Percentiles rank a stretch among this genome's conserved stretches.
Evolutionary conservation across 306 rosid species (phyloP).

Genomic region (Prunus persica): DNA sequence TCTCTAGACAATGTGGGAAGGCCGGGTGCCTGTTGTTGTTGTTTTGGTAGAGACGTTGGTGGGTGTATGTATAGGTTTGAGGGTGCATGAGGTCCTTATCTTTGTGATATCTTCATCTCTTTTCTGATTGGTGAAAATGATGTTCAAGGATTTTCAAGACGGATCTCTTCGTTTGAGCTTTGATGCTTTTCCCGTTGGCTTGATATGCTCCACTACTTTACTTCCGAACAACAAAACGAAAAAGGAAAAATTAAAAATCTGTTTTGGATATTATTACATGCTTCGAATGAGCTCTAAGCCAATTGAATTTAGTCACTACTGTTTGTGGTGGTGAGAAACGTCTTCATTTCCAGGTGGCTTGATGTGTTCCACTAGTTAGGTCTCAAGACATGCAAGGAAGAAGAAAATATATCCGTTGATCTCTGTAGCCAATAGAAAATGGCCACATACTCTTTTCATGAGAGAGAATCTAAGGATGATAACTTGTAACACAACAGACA

Average conservation of each 20-base stretch:
- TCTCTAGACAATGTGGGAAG: not conserved
- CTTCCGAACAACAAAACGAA: not conserved
- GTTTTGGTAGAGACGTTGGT: not conserved
- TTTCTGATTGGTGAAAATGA: slow-evolving; percentile 26
- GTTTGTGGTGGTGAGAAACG: not conserved
- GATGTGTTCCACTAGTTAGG: not conserved
- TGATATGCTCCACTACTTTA: not conserved
- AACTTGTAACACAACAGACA: no score
- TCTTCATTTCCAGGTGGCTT: not conserved
- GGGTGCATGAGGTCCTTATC: slow-evolving; percentile 16
- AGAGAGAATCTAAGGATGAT: not conserved
- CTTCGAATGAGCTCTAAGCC: not conserved
- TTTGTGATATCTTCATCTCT: slow-evolving; percentile 18
- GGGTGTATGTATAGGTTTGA: not conserved
- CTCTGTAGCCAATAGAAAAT: not conserved
- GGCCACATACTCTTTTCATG: not conserved
- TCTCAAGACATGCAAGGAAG: not conserved
- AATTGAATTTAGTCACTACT: not conserved
- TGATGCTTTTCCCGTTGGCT: not conserved
- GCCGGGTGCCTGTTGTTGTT: not conserved
- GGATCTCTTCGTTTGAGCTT: not conserved
- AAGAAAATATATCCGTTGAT: not conserved
- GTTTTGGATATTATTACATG: not conserved
- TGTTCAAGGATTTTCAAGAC: not conserved
- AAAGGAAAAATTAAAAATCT: not conserved